Base-by-base conservation (phyloP, 768 basidiomycete genomes). In the Leccinellum luteum region DNA sequence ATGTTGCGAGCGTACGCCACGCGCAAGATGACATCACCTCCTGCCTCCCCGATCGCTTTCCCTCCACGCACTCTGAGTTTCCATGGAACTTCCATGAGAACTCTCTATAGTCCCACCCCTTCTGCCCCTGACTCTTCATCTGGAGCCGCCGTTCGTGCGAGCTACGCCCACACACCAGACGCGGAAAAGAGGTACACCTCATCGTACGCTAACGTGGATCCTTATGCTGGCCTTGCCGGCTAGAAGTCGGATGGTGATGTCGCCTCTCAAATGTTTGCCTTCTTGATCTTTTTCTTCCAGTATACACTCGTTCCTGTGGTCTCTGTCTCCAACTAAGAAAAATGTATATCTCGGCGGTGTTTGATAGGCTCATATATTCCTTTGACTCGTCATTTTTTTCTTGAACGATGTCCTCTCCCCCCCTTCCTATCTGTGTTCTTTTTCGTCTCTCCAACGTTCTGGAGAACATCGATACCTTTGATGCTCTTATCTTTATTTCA, bases 1-100 rank as follows among this genome's bases (percentile, higher is more conserved):
- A 87, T 91, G 85, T 76, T 91, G 47, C 83, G 86, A 35, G 86
- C 86, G 1, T 90, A 89, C 58, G 88, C 88, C 6, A 80, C 76
- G 27, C 76, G 80, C 60, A 74, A 71, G 47, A 64, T 69, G 14
- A 60, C 65, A 12, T 74, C 73, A 25, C 74, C 73, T 59, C 72
- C 73, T 48, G 63, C 67, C 31, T 66, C 71, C 3, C 61, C 73
- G 14, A 64, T 74, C 14, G 59, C 71, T 19, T 74, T 71, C 53
- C 71, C 71, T 12, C 44, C 61, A 2, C 73, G 66, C 23, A 51
- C 61, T 25, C 62, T 64, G 38, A 69, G 62, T 51, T 66, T 62
- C 51, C 55, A 63, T 34, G 57, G 72, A 6, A 56, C 63, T 31
- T 62, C 60, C 17, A 73, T 69, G 69, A 68, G 73, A 45, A 64